phyloP scores from a whole-genome alignment of 257 asterid genomes.

The Eucommia ulmoides region DNA sequence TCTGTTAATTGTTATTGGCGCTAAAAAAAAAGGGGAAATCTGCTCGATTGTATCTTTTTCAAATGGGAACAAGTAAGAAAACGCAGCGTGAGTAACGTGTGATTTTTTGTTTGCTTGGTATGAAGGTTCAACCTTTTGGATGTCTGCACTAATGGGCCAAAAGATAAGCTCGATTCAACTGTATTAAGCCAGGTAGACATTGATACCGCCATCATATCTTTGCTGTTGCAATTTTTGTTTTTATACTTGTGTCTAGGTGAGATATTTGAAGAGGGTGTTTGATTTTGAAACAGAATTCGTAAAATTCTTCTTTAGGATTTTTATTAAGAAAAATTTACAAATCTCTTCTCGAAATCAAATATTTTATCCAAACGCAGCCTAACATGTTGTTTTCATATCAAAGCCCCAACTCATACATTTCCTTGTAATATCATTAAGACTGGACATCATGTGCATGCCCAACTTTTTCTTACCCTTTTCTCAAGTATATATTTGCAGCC shows the following conservation, averaged over 20 bases:
- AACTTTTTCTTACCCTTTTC: too few relatives aligned
- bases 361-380: too few relatives aligned
- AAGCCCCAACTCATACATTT: not conserved
- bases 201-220: slow-evolving; percentile 1
- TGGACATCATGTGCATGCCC: not conserved
- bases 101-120: slow-evolving; percentile 6
- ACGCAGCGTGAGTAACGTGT: too few relatives aligned
- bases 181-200: slow-evolving; percentile 98
- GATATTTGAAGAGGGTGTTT: too few relatives aligned
- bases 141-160: slow-evolving; percentile 22
- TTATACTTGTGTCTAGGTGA: not conserved
- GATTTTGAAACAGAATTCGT: too few relatives aligned
- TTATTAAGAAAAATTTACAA: too few relatives aligned
- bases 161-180: slow-evolving; percentile 87
- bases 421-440: not conserved
- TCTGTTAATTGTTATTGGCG: too few relatives aligned
- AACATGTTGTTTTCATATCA: too few relatives aligned
- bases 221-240: slow-evolving; percentile 7
- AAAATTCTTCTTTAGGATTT: too few relatives aligned
- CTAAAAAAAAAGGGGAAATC: too few relatives aligned
- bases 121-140: slow-evolving; percentile 44
- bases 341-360: too few relatives aligned
- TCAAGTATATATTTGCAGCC: too few relatives aligned
- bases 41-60: not conserved
- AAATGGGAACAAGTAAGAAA: slow-evolving; percentile 4